phyloP scores from a whole-genome alignment of 139 green algal species.

The Asterochloris erici region DNA sequence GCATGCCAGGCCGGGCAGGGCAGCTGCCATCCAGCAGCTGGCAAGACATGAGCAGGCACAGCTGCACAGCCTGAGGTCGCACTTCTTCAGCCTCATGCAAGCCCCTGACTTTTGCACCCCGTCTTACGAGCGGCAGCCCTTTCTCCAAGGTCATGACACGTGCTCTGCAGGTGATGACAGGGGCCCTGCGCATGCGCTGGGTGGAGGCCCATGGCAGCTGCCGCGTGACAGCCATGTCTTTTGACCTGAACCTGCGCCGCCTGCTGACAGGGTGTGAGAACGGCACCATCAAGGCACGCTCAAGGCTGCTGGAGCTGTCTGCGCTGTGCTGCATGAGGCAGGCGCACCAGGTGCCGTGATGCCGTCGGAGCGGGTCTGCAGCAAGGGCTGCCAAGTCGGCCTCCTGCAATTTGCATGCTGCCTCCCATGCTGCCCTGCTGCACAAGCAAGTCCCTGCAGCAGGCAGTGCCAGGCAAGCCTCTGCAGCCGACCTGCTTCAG shows the following conservation, averaged over 20 bases:
- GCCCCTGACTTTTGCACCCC: background rate
- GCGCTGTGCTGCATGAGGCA: background rate
- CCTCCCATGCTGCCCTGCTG: background rate
- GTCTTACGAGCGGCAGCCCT: background rate
- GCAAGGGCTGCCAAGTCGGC: background rate
- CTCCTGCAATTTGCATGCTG: background rate
- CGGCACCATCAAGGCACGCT: constrained; percentile 39
- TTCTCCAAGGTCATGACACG: background rate
- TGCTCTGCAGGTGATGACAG: constrained; percentile 10
- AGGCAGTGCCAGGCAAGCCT: background rate
- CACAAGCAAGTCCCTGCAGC: background rate
- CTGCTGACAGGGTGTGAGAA: constrained; percentile 57
- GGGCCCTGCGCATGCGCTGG: constrained; percentile 35
- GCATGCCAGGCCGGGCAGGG: too few relatives aligned
- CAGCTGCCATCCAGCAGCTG: constrained; percentile 7
- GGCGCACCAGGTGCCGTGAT: background rate
- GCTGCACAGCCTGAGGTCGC: background rate
- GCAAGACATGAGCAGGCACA: background rate
- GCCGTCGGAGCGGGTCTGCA: background rate
- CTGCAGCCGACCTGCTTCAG: background rate
- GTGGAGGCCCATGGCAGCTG: constrained; percentile 36
- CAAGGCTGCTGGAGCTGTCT: background rate
- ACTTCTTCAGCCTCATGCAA: background rate
- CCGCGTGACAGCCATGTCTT: constrained; percentile 54
- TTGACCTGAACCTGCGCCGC: constrained; percentile 48